Percentiles rank a stretch among this genome's conserved stretches.
phyloP scores from a whole-genome alignment of 1,139 yeast genomes.

The Protomyces arabidopsidicola region DNA sequence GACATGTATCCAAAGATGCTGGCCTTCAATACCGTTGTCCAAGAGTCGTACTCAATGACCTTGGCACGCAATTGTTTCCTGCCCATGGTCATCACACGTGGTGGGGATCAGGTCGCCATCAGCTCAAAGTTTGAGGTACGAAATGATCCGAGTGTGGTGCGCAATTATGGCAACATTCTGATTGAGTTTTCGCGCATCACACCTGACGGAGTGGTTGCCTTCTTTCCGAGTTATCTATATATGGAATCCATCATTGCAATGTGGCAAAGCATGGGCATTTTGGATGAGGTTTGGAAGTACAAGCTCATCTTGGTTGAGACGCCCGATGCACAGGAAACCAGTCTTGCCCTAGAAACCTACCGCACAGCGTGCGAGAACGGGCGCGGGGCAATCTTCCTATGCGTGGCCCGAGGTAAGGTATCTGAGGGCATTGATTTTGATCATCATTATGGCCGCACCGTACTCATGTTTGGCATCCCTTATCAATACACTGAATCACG shows the following conservation, averaged over 20 bases:
- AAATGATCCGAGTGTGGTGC: conserved; percentile 94
- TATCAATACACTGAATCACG: conserved; percentile 97
- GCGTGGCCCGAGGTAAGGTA: conserved; percentile 98
- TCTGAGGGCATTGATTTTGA: conserved; percentile 99
- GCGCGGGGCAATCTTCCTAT: conserved; percentile 88
- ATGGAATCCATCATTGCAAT: conserved; percentile 87
- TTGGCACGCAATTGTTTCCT: conserved; percentile 84
- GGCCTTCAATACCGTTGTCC: conserved; percentile 88
- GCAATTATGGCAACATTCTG: conserved; percentile 88
- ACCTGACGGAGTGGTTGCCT: conserved; percentile 97
- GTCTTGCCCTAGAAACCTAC: conserved; percentile 89
- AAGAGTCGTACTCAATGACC: conserved; percentile 94
- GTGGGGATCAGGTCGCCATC: conserved; percentile 94
- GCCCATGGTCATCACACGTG: conserved; percentile 94
- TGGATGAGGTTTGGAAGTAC: conserved; percentile 98
- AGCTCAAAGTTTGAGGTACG: conserved; percentile 94
- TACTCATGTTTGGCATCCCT: conserved; percentile 94
- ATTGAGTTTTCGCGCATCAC: conserved; percentile 92
- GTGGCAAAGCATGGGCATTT: conserved; percentile 98
- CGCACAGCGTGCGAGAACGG: conserved; percentile 97
- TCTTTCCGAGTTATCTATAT: conserved; percentile 90
- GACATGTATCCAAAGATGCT: conserved; percentile 99
- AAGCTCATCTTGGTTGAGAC: conserved; percentile 94
- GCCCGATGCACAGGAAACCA: conserved; percentile 98
- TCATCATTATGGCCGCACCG: conserved; percentile 96